Base-by-base conservation (phyloP, 2,329 filamentous ascomycete species). In the Dactylellina drechsleri region DNA sequence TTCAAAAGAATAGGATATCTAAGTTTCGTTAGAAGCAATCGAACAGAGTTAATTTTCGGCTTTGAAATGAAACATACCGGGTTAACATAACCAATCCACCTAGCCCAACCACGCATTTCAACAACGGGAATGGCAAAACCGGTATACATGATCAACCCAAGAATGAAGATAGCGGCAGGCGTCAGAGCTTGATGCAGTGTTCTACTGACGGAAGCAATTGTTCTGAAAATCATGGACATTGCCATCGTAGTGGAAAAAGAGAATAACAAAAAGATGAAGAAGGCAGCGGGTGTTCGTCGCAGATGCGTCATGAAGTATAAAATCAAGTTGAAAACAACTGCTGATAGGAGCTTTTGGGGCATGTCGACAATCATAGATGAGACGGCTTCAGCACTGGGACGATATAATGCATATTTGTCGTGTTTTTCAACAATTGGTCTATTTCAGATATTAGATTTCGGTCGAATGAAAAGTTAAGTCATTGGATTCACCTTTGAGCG, bases 261-360 rank as follows among this genome's bases (percentile, higher is more conserved):
- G 80, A 94, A 87, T 61, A 97, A 84, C 70, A 92, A 82, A 85
- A 92, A 96, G 83, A 92, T 91, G 85, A 97, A 97, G 85, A 95
- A 97, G 0, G 89, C 83, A 1, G 89, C 90, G 0, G 91, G 84
- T 77, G 90, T 88, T 61, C 92, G 86, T 66, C 91, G 87, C 31
- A 97, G 84, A 77, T 93, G 91, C 0, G 91, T 90, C 88, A 97
- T 90, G 82, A 97, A 97, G 83, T 97, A 97, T 1, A 97, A 82
- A 0, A 88, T 85, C 36, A 93, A 61, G 80, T 96, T 96, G 85
- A 96, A 96, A 2, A 87, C 83, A 77, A 96, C 85, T 0, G 87
- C 83, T 78, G 93, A 93, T n/a, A 82, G 43, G 7, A 96, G 82
- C 82, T 95, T 96, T 82, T 92, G 92, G 0, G 93, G 93, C 82